Percentiles rank a stretch among this genome's conserved stretches.
phyloP scores from a whole-genome alignment of 352 stramenopile genomes.

The Lagenidium giganteum region DNA sequence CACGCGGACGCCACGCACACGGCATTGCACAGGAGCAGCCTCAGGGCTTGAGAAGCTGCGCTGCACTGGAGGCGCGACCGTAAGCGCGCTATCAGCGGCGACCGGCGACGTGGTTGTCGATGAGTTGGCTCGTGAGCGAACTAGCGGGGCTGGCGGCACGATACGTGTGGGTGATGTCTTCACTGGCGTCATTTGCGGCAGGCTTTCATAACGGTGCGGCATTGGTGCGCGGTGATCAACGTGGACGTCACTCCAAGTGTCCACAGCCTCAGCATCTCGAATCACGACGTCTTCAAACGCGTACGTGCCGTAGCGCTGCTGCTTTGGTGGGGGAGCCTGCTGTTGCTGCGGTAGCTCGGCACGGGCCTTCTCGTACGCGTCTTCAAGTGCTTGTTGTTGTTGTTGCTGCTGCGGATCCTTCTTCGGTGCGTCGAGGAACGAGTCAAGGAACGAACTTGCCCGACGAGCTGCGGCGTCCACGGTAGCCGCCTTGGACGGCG shows the following conservation, averaged over 20 bases:
- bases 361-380: too few relatives aligned
- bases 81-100: not conserved
- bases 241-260: too few relatives aligned
- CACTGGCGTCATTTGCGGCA: constrained; percentile 13
- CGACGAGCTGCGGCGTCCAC: constrained; percentile 5
- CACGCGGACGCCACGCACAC: constrained; percentile 46
- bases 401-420: not conserved
- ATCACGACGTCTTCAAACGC: too few relatives aligned
- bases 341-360: too few relatives aligned
- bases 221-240: too few relatives aligned
- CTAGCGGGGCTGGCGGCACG: too few relatives aligned
- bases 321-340: too few relatives aligned
- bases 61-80: too few relatives aligned
- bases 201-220: constrained; percentile 8
- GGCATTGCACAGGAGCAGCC: constrained; percentile 31
- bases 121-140: not conserved
- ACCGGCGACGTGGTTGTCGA: not conserved
- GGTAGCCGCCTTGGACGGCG: constrained; percentile 2
- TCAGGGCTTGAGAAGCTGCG: constrained; percentile 6
- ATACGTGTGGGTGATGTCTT: constrained; percentile 4
- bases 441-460: constrained; percentile 31
- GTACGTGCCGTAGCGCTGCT: too few relatives aligned
- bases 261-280: too few relatives aligned
- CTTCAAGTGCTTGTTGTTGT: too few relatives aligned
- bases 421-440: constrained; percentile 21